Percentiles rank a stretch among this genome's conserved stretches.
phyloP scores from a whole-genome alignment of 257 asterid species.

The Verbena officinalis region DNA sequence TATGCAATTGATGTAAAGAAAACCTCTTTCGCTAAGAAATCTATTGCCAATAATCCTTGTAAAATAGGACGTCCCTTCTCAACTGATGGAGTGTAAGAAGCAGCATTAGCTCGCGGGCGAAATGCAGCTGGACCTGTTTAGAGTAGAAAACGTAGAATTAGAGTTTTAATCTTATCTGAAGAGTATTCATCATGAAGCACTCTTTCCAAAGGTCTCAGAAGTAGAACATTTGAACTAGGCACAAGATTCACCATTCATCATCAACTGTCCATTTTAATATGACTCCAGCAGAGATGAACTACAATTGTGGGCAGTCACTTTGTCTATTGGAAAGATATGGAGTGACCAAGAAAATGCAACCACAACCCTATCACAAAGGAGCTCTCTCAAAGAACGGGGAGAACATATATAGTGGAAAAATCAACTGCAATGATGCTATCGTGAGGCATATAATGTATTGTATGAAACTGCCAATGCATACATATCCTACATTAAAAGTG shows the following conservation, averaged over 20 bases:
- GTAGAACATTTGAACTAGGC: conserved; percentile 19
- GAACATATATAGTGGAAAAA: neutral
- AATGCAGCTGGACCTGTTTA: conserved; percentile 95
- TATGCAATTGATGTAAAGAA: conserved; percentile 17
- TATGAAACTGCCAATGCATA: neutral
- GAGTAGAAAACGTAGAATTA: conserved; percentile 27
- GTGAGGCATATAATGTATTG: conserved; percentile 6
- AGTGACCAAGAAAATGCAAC: conserved; percentile 11
- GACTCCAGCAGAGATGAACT: conserved; percentile 18
- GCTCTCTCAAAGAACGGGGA: conserved; percentile 4
- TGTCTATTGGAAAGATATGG: neutral
- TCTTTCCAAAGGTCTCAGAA: conserved; percentile 11
- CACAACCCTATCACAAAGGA: neutral
- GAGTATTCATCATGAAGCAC: conserved; percentile 20
- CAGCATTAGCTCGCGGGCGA: conserved; percentile 90
- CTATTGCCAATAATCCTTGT: conserved; percentile 96
- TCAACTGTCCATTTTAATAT: conserved; percentile 18
- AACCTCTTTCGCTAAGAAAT: conserved; percentile 96
- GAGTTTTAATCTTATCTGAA: conserved; percentile 11
- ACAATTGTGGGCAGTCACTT: conserved; percentile 21
- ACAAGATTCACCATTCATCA: conserved; percentile 19
- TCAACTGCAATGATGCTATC: conserved; percentile 7
- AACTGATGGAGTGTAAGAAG: conserved; percentile 70
- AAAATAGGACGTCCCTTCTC: conserved; percentile 96
- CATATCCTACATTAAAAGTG: conserved; percentile 11